Evolutionary conservation across 192 early-diverging fungal genomes (phyloP), one percentile per base, ranked within the genome.

Genomic region (Coemansia asiatica): DNA sequence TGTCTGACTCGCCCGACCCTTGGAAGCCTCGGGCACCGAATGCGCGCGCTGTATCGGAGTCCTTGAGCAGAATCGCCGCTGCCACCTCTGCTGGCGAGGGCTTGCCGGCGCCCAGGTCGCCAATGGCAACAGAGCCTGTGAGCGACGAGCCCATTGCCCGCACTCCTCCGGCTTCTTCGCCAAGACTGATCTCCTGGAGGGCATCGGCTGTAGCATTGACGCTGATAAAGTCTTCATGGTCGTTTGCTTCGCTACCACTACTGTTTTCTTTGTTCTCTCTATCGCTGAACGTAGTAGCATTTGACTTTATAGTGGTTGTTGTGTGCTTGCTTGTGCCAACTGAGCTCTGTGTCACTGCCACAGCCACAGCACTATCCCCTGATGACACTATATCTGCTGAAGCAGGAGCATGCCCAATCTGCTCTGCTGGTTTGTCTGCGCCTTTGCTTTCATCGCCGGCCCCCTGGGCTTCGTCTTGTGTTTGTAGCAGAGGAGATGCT

Each of bases 1-100:
- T 27, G 33, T 74, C 76, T 0, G 71, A 66, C 50, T 67, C 71
- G 29, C 33, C 68, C 18, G 73, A 75, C 18, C 55, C 47, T 12
- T 18, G 59, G 9, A 49, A 46, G 4, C 49, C 51, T 16, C 67
- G 27, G 15, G 61, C 16, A 13, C 48, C 61, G 29, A 61, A 68
- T 28, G 53, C 40, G 49, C 49, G 19, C 59, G 61, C 7, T 50
- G 63, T n/a, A 27, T 54, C 50, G 60, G 73, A 35, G 64, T 69
- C 67, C 60, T 66, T 75, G n/a, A 59, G 25, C 46, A 69, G 46
- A 23, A 69, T 63, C 44, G 50, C 66, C 6, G 63, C 26, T 35
- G 75, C 66, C 19, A 60, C 44, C 18, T 55, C 66, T 16, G 60
- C 60, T 16, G 64, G 64, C 2, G 61, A 69, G 6, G 50, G 54